Base-by-base conservation (phyloP, 2,329 filamentous ascomycete genomes). In the Eurotiales sp. region DNA sequence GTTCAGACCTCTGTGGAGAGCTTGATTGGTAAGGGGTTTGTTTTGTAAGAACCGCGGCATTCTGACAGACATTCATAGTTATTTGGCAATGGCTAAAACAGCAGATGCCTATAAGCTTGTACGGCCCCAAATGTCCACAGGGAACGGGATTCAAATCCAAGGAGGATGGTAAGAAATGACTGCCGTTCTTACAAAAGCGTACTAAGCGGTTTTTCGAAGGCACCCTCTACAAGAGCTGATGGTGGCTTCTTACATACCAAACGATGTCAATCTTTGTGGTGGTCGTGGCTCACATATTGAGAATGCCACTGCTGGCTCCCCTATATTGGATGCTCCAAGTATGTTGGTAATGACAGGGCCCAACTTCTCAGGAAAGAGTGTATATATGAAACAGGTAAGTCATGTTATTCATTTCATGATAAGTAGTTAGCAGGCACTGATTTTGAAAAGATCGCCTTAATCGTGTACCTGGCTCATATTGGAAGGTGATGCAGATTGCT, bases 361-460 rank as follows among this genome's bases (percentile, higher is more conserved):
- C 4, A 99, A 99, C 60, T 95, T 93, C 66, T 97, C 93, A 0
- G 93, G 93, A 0, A 99, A 99, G 69, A 97, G 90, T 59, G 83
- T 97, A 0, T 97, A 96, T 68, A 78, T 97, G 64, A 99, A 95
- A 68, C 92, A 99, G 66, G 69, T 65, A 52, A 56, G 55, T n/a
- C n/a, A n/a, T n/a, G n/a, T n/a, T n/a, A n/a, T 14, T 27, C 8
- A 4, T 12, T 4, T 12, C 25, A 8, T 25, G 21, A 11, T 25
- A 15, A 32, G 21, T 30, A 15, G 15, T 37, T 8, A 48, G 11
- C 10, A 19, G 22, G 17, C 5, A 10, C 21, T 36, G 11, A 51
- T 8, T 14, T 8, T 44, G 30, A 4, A 11, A 36, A 71, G 70
- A 82, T 89, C 27, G 93, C 91, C 4, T 74, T 96, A 45, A 93